Evolutionary conservation across 352 stramenopile genomes (phyloP).

Genomic region (Phytophthora rubi): DNA sequence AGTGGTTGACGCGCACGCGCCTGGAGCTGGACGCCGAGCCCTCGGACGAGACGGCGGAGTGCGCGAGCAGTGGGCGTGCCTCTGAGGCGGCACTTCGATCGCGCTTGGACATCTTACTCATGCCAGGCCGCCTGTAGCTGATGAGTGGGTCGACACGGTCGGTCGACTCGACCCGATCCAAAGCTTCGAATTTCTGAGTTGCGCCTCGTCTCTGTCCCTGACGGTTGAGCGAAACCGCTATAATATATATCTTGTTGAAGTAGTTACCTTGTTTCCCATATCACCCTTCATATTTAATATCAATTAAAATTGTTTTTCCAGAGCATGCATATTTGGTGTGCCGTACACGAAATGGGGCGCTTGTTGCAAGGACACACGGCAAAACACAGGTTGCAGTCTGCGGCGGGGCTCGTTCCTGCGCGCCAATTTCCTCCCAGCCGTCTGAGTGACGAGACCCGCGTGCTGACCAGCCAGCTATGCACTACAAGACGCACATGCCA

Average conservation of each 20-base stretch:
- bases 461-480: slow-evolving; percentile 44
- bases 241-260: background rate
- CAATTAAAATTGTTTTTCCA: too few species aligned
- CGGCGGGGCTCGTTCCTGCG: slow-evolving; percentile 7
- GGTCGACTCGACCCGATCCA: background rate
- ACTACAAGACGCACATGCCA: slow-evolving; percentile 90
- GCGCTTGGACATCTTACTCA: background rate
- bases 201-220: background rate
- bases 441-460: slow-evolving; percentile 13
- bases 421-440: background rate
- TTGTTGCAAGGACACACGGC: slow-evolving; percentile 30
- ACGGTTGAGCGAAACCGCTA: background rate
- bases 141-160: background rate
- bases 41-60: slow-evolving; percentile 30
- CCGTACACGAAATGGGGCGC: background rate
- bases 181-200: slow-evolving; percentile 34
- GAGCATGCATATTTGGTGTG: background rate
- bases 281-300: too few species aligned
- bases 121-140: slow-evolving; percentile 16
- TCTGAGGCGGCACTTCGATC: slow-evolving; percentile 11
- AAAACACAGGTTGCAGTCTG: slow-evolving; percentile 24
- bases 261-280: background rate
- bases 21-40: slow-evolving; percentile 36
- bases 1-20: slow-evolving; percentile 33
- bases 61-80: slow-evolving; percentile 34